These are phyloP conservation scores for Phytophthora pseudosyringae DNA, from an alignment of 352 stramenopile genomes.

Conservation along the genomic window DNA sequence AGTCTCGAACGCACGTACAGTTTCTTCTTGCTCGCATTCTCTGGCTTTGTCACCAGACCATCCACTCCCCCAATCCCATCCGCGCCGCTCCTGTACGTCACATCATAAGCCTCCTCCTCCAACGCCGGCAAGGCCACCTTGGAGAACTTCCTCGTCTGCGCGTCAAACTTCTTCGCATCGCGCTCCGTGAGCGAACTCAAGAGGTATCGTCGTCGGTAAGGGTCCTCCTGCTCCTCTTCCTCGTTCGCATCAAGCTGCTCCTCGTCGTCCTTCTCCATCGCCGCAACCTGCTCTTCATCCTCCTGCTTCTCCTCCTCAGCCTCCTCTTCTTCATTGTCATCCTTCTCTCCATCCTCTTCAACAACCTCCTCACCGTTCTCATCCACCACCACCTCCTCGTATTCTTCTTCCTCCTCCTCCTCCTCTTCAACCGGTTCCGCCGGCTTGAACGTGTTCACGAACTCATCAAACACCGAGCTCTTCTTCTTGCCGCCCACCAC, in stretches of 20 bases:
- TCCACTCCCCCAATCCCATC: slow-evolving; percentile 15
- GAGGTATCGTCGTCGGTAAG: slow-evolving; percentile 69
- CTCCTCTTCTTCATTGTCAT: slow-evolving; percentile 39
- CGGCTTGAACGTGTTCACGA: slow-evolving; percentile 71
- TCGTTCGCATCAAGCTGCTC: slow-evolving; percentile 28
- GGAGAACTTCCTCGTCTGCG: slow-evolving; percentile 44
- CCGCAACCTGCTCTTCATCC: slow-evolving; percentile 24
- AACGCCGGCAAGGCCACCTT: slow-evolving; percentile 32
- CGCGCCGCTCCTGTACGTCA: slow-evolving; percentile 46
- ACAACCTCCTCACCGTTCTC: slow-evolving; percentile 50
- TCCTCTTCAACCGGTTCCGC: slow-evolving; percentile 38
- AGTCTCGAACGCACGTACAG: slow-evolving; percentile 61
- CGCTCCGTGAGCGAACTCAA: slow-evolving; percentile 53
- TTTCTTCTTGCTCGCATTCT: slow-evolving; percentile 33
- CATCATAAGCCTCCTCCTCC: slow-evolving; percentile 42
- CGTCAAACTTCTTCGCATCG: slow-evolving; percentile 53
- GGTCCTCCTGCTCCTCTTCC: slow-evolving; percentile 54
- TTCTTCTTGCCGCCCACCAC: slow-evolving; percentile 8
- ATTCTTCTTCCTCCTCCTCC: slow-evolving; percentile 50
- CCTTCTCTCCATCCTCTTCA: slow-evolving; percentile 43
- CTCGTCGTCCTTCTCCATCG: slow-evolving; percentile 36
- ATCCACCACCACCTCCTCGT: slow-evolving; percentile 56
- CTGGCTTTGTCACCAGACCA: slow-evolving; percentile 22
- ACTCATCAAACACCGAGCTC: slow-evolving; percentile 71
- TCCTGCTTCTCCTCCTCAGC: slow-evolving; percentile 38